Conservation (phyloP, 2,329 filamentous ascomycete species). For the Pseudopithomyces chartarum region DNA sequence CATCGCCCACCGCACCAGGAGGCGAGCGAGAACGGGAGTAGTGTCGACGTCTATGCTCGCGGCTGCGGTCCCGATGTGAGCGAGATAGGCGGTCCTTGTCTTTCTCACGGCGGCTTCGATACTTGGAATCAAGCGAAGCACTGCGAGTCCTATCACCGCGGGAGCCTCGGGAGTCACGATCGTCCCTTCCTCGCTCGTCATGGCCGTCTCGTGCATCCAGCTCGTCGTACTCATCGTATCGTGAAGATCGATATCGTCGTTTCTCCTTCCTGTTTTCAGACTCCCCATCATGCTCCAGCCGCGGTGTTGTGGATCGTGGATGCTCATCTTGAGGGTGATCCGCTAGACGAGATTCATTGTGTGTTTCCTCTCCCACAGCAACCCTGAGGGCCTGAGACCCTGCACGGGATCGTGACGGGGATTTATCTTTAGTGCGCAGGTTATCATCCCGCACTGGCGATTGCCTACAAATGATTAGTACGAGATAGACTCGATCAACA, state of each 20-base stretch:
- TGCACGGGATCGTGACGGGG: conserved; percentile 49
- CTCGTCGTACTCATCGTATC: conserved; percentile 41
- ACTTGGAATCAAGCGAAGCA: conserved; percentile 64
- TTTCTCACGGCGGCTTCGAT: conserved; percentile 60
- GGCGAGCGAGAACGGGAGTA: conserved; percentile 48
- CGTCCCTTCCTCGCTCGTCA: conserved; percentile 40
- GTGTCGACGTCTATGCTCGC: conserved; percentile 50
- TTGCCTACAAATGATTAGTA: conserved; percentile 25
- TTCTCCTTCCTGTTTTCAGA: conserved; percentile 45
- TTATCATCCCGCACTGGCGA: conserved; percentile 42
- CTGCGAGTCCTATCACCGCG: conserved; percentile 65
- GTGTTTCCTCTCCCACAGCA: conserved; percentile 18
- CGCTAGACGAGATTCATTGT: conserved; percentile 32
- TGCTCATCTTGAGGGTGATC: conserved; percentile 53
- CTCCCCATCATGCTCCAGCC: conserved; percentile 33
- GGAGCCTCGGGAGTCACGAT: conserved; percentile 55
- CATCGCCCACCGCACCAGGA: conserved; percentile 34
- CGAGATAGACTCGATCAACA: not conserved
- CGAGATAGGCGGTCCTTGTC: conserved; percentile 52
- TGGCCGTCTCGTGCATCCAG: conserved; percentile 44
- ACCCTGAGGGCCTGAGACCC: conserved; percentile 43
- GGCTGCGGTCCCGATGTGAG: conserved; percentile 52
- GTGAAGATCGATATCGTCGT: conserved; percentile 56
- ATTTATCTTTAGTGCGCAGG: conserved; percentile 42
- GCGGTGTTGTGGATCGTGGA: conserved; percentile 58